Base-by-base conservation (phyloP, 129 eudicot genomes). In the Calendula officinalis region DNA sequence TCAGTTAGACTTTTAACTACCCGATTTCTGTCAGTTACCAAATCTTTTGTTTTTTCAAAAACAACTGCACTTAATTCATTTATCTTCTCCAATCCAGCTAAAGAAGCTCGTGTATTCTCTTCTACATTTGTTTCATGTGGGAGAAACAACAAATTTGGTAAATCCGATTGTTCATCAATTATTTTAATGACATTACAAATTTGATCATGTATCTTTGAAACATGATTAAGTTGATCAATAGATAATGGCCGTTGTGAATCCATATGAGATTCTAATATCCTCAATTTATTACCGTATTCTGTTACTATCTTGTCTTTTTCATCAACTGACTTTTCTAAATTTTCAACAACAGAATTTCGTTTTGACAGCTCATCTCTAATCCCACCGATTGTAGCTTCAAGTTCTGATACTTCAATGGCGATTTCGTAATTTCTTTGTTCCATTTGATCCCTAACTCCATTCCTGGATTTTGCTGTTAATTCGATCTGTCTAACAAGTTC, bases 371-470 rank as follows among this genome's bases (percentile, higher is more conserved):
- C 89, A 5, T 88, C 96, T 64, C 84, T 92, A 73, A 88, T 72
- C 17, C 82, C 72, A 67, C 86, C 68, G 53, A 92, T 92, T 0
- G 85, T 70, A 1, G 95, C 95, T 75, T 92, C 99, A 36, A 92
- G 89, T 75, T 92, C 79, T 2, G 99, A 88, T 52, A 92, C 91
- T 69, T 92, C 99, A 61, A 92, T 92, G 12, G 99, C 99, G 63
- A 92, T 92, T 71, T 88, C 99, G 12, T 85, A 92, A 78, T 81
- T 92, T 73, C 99, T 71, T 43, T 85, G 91, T 49, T 92, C 99
- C 80, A 92, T 82, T 70, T 74, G 82, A 62, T 83, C 96, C 42
- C 92, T 67, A 4, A 89, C 95, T 64, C 88, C 87, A 74, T 88
- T 77, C 74, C 99, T 75, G 12, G 83, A 75, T 75, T 81, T 92